Evolutionary conservation across 208 protist genomes (phyloP), one percentile per base, ranked within the genome.

Genomic region (Vickermania spadyakhi): DNA sequence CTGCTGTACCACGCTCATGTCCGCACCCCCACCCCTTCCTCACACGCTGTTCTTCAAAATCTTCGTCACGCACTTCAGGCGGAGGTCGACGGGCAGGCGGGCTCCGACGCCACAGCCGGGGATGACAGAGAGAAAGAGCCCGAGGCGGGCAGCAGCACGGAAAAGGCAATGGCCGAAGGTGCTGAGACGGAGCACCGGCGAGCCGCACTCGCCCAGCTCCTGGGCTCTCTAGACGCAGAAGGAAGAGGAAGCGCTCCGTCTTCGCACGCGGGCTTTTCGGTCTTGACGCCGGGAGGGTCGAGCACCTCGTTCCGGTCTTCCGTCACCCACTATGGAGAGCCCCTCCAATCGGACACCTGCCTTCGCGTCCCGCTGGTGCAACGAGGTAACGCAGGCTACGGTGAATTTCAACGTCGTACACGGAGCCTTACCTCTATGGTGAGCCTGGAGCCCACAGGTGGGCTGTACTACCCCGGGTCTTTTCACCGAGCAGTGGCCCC

Each of bases 381-480:
- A 45, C 81, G 86, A 22, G 36, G 36, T 7, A 7, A 45, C 7
- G 26, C 51, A 31, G 82, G 80, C 27, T 87, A 81, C 55, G 80
- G 79, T 56, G 64, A 81, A 0, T 73, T 85, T 31, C 72, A 64
- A 45, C 71, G 60, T 52, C 72, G 71, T 25, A 25, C 45, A 14
- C 53, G 31, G 4, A 42, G 55, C 36, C 11, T 53, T 52, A 31
- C 56, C 50, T 61, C 62, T 25, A 52, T 18, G 45, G 4, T 5
- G 45, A 2, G 25, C 28, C 31, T 23, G 13, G 30, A 18, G 3
- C 41, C 29, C 49, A 7, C 27, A 3, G 53, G 42, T 54, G 63
- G 63, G 11, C 2, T 42, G 3, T 79, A 84, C 41, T 88, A 83
- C 63, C 83, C 82, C 1, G 73, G 79, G 60, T n/a, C n/a, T n/a